Evolutionary conservation across 495 filamentous ascomycete species (phyloP), one percentile per base, ranked within the genome.

Genomic region (Xylaria sp.): DNA sequence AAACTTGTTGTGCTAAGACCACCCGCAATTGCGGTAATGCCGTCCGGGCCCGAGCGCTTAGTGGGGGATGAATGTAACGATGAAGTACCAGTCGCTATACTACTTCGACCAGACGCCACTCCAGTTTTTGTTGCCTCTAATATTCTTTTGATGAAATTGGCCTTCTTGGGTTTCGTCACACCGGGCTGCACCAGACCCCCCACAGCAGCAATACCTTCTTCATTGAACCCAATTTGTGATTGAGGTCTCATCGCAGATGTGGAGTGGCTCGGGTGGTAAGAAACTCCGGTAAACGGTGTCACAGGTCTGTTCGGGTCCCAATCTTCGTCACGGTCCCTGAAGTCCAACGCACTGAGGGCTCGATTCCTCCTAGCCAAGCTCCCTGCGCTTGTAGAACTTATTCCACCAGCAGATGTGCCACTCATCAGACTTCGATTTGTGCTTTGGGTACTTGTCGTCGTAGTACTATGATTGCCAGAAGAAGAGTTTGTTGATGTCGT

Each of bases 81-180:
- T 41, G 74, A 85, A 21, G 84, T 79, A 48, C 90, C 89, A 5
- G 88, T 85, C 29, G 90, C 91, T 64, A 97, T 95, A 71, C 91
- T 96, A 67, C 92, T 95, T 73, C 96, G 89, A 33, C 93, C 93
- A 75, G 90, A 95, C 1, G 96, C 96, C 12, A 97, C 94, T 17
- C 92, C 93, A 0, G 97, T 97, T 81, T 97, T 97, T 14, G 95
- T 96, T 12, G 93, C 92, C 68, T 98, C 95, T 44, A 98, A 88
- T 63, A 99, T 94, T 74, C 97, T 97, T 82, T 96, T 97, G 81
- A 99, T 93, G 77, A 99, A 97, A 26, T 95, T 95, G 50, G 90
- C 90, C 82, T 96, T 98, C 80, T 95, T 97, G 5, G 90, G 85
- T 79, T 95, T 98, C 0, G 61, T 33, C 3, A 14, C 67, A 12